A percentile compares a stretch with the other conserved stretches of the same genome.
These are phyloP conservation scores for Debaryomyces robertsiae DNA, from an alignment of 1,139 yeast species.

Conservation along the genomic window DNA sequence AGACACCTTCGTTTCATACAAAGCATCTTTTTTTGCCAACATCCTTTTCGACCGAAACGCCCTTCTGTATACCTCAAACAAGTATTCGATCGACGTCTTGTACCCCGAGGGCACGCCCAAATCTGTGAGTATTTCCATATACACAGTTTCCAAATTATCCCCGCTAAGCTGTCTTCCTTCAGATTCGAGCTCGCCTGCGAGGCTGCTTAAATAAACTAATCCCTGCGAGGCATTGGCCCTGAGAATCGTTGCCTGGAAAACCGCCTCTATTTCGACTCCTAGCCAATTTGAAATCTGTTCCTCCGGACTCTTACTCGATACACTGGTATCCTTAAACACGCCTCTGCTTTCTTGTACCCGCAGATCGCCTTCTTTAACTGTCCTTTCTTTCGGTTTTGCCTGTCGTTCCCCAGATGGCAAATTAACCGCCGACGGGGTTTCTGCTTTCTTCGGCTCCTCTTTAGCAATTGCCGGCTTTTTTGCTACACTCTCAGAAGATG, in stretches of 20 bases:
- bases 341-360: slow-evolving; percentile 10
- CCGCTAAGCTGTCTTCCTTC: slow-evolving; percentile 25
- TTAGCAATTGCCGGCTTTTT: slow-evolving; percentile 1
- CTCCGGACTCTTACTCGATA: slow-evolving; percentile 16
- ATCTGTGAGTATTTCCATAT: slow-evolving; percentile 59
- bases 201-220: slow-evolving; percentile 36
- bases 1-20: slow-evolving; percentile 37
- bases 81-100: slow-evolving; percentile 46
- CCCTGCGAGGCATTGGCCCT: slow-evolving; percentile 13
- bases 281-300: slow-evolving; percentile 35
- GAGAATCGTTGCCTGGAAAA: slow-evolving; percentile 42
- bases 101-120: slow-evolving; percentile 39
- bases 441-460: slow-evolving; percentile 9
- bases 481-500: slow-evolving; percentile 2
- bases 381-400: neutral
- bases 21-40: slow-evolving; percentile 43
- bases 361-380: slow-evolving; percentile 9
- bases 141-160: slow-evolving; percentile 46
- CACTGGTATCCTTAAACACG: slow-evolving; percentile 1
- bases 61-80: slow-evolving; percentile 45
- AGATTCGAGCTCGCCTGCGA: slow-evolving; percentile 40
- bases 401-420: slow-evolving; percentile 5
- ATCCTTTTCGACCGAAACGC: slow-evolving; percentile 42
- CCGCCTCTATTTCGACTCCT: slow-evolving; percentile 31
- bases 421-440: slow-evolving; percentile 4